Base-by-base conservation (phyloP, 2,329 filamentous ascomycete species). In the Sclerotinia glacialis region DNA sequence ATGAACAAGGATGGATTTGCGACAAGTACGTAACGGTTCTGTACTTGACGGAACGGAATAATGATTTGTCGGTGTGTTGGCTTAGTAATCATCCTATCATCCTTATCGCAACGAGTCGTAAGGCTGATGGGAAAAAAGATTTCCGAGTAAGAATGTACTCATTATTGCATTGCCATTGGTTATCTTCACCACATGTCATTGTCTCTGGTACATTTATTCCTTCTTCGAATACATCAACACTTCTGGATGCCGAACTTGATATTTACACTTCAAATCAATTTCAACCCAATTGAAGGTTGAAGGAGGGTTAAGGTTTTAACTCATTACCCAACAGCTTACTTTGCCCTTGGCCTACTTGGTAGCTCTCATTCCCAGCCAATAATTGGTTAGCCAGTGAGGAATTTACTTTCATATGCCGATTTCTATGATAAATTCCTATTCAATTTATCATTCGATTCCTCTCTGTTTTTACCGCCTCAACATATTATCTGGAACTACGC, bases 371-470 rank as follows among this genome's bases (percentile, higher is more conserved):
- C 55, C 31, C 56, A 60, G 56, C 56, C 56, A 60, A 60, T 60
- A 23, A 60, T 60, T 47, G 56, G 37, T 40, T 40, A 40, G 42
- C 56, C 58, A 60, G 44, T 23, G 58, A 61, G 58, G 58, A 61
- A 61, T 61, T 26, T 26, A 26, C 42, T 23, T 60, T 26, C 54
- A 40, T 60, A 23, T 18, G 21, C 46, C 18, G 5, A 44, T 58
- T 49, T 49, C n/a, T 21, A 46, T 14, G 58, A 46, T 61, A 61
- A 61, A 49, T 37, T 26, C 47, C 14, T n/a, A 11, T 54, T 23
- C 52, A 31, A 23, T 52, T 62, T 14, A 23, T 56, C 37, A 55
- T 44, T 44, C 26, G n/a, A 23, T 54, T 60, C 44, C 50, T 66
- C n/a, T 59, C n/a, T 40, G 37, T 16, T 44, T 42, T 46, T 37